Base-by-base conservation (phyloP, 352 stramenopile species). In the Phytophthora ohioensis region DNA sequence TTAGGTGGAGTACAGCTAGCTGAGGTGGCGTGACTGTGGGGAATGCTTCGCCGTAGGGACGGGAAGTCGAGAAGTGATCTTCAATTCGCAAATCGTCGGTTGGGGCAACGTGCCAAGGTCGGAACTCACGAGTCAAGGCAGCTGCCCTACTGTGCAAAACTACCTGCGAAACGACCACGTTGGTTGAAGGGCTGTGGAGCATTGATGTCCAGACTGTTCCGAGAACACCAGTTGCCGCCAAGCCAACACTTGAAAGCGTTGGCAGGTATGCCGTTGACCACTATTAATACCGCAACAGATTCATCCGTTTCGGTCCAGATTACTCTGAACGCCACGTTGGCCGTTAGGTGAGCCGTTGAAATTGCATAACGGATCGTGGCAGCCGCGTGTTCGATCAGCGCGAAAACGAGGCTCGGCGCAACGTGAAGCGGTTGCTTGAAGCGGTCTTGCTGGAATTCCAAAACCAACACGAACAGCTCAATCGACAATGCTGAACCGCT, bases 21-120 rank as follows among this genome's bases (percentile, higher is more conserved):
- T 64, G 57, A 54, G 57, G 48, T 64, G 56, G 61, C 60, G 73
- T 75, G 74, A 75, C 65, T 73, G 66, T 78, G 57, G 46, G 52
- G 58, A 76, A 64, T 64, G 63, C 62, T 80, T 82, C 57, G 67
- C 57, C 54, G 64, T 67, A 57, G 31, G 60, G 63, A 72, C 67
- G 59, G 57, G 53, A 79, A 85, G 74, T 82, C 62, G 71, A 79
- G 43, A 82, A 82, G 58, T 82, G 75, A 80, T 69, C 36, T 52
- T 42, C 6, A 74, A 43, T 58, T 39, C 21, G 35, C 36, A 65
- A 27, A 58, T 67, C 47, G 64, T 47, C 71, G 63, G 59, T 58
- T 66, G 58, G 30, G 32, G 48, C 47, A 62, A 67, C 67, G 39
- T 65, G 58, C 63, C 55, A 57, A 68, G 57, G 68, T 62, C 58